phyloP scores from a whole-genome alignment of 768 basidiomycete genomes.

The Suillus discolor region DNA sequence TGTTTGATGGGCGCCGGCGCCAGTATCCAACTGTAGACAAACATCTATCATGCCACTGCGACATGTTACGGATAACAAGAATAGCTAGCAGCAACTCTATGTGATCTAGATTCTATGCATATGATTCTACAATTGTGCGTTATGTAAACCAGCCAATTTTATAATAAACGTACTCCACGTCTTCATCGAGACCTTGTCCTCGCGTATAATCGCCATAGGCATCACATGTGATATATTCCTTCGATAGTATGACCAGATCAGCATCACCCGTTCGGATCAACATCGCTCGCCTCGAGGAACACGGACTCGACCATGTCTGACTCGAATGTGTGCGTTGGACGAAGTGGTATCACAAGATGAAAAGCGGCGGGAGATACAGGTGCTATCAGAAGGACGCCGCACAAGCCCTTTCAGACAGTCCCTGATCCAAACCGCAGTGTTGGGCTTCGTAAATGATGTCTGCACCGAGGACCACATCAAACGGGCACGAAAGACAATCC shows the following conservation, averaged over 20 bases:
- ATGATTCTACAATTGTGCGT: no score
- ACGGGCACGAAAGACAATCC: slow-evolving; percentile 34
- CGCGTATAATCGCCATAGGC: slow-evolving; percentile 27
- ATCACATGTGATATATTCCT: slow-evolving; percentile 19
- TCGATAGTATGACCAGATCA: slow-evolving; percentile 49
- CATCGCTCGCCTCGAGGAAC: slow-evolving; percentile 37
- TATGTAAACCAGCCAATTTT: no score
- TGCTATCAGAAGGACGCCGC: slow-evolving; percentile 19
- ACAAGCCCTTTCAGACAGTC: slow-evolving; percentile 44
- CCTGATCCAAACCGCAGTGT: slow-evolving; percentile 50
- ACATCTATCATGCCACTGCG: no score
- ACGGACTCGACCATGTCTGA: slow-evolving; percentile 57
- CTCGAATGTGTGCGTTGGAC: slow-evolving; percentile 63
- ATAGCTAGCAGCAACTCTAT: no score
- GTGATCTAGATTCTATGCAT: no score
- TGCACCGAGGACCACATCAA: slow-evolving; percentile 54
- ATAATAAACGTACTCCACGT: no score
- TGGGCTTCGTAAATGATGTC: slow-evolving; percentile 56
- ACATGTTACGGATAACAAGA: no score
- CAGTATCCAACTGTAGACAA: no score
- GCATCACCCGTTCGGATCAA: not conserved
- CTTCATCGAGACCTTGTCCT: slow-evolving; percentile 20
- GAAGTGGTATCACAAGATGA: slow-evolving; percentile 78
- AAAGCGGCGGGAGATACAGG: slow-evolving; percentile 39
- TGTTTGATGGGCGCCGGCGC: no score